A percentile compares a stretch with the other conserved stretches of the same genome.
Conservation (phyloP, 345 rosid species). For the Citrus unshiu region DNA sequence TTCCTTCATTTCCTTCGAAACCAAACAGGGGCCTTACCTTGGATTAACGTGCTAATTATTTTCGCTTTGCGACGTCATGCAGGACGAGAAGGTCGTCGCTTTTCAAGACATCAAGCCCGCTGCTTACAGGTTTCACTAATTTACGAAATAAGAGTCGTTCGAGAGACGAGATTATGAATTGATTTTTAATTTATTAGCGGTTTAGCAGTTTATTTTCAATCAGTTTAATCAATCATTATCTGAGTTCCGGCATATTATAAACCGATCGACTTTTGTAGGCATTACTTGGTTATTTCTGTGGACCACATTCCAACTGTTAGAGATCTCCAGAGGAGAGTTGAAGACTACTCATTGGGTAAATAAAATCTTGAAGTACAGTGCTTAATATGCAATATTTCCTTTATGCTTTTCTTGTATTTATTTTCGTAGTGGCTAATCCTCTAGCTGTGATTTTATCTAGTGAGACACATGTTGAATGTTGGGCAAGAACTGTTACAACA, state of each 20-base stretch:
- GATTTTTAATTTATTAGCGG: not conserved
- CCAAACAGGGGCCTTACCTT: not conserved
- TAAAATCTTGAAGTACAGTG: not conserved
- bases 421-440: not conserved
- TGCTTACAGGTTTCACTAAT: slow-evolving; percentile 56
- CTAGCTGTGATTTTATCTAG: slow-evolving; percentile 33
- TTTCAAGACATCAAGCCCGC: slow-evolving; percentile 84
- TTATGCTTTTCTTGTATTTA: not conserved
- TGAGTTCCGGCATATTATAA: not conserved
- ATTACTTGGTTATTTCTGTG: slow-evolving; percentile 79
- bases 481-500: slow-evolving; percentile 55
- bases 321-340: slow-evolving; percentile 58
- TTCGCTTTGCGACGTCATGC: slow-evolving; percentile 14
- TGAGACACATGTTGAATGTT: slow-evolving; percentile 71
- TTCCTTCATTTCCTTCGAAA: slow-evolving; percentile 8
- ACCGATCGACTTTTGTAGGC: slow-evolving; percentile 36
- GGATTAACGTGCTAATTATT: not conserved
- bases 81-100: slow-evolving; percentile 84
- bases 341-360: slow-evolving; percentile 70
- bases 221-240: not conserved
- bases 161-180: not conserved
- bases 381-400: not conserved
- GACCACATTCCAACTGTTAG: slow-evolving; percentile 71
- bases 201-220: not conserved
- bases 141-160: not conserved